These are phyloP conservation scores for Phytopythium chamaehyphon DNA, from an alignment of 352 stramenopile genomes.

Conservation along the genomic window DNA sequence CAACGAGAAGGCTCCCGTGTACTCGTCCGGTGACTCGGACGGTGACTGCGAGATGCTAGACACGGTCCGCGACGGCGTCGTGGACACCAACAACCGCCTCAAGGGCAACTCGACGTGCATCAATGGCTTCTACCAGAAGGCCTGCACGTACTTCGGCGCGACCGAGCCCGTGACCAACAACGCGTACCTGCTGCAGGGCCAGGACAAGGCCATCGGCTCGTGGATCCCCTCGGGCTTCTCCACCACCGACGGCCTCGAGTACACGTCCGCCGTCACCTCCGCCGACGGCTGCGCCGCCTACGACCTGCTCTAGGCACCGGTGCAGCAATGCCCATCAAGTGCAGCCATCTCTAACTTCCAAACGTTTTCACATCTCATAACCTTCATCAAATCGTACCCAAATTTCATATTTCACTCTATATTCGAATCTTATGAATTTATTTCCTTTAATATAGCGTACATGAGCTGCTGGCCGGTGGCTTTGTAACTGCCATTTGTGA, in stretches of 20 bases:
- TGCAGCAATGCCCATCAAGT: no score
- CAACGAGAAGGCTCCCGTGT: conserved; percentile 44
- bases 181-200: conserved; percentile 53
- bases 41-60: conserved; percentile 63
- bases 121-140: conserved; percentile 55
- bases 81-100: conserved; percentile 64
- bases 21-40: conserved; percentile 45
- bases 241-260: conserved; percentile 47
- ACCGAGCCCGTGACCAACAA: conserved; percentile 38
- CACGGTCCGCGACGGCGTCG: conserved; percentile 50
- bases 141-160: conserved; percentile 42
- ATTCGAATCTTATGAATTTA: no score
- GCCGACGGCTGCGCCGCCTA: conserved; percentile 34
- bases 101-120: conserved; percentile 47
- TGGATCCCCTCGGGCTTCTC: conserved; percentile 69
- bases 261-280: conserved; percentile 35
- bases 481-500: neutral
- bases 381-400: no score
- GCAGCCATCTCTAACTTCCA: no score
- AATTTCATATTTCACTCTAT: neutral
- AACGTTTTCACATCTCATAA: no score
- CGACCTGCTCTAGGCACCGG: conserved; percentile 34
- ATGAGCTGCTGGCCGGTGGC: neutral
- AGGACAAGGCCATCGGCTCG: conserved; percentile 54
- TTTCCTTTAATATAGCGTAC: no score